Base-by-base conservation (phyloP, 805 yeast genomes). In the Candida rishiriensis region DNA sequence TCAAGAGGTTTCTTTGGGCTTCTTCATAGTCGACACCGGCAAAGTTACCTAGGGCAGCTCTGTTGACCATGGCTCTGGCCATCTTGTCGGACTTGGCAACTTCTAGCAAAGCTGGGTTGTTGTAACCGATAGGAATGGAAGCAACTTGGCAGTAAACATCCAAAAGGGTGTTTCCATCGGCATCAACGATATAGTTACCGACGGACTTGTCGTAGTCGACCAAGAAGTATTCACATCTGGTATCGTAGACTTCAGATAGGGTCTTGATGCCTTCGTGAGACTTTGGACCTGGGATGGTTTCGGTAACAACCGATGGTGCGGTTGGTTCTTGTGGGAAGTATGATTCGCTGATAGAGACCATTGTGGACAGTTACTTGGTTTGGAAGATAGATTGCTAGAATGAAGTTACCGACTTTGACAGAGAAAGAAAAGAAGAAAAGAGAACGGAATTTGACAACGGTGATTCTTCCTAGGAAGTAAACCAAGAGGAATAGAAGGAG, bases 141-240 rank as follows among this genome's bases (percentile, higher is more conserved):
- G 95, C 87, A 55, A 86, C 85, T 70, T 86, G 95, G 37, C 88
- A 85, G 60, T 86, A 87, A 34, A 81, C 79, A 62, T 87, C 95
- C 56, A 87, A 76, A 59, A 74, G 70, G 32, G 68, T 60, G 72
- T 88, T 87, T 38, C 95, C 95, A 58, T 87, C 95, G 29, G 74
- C 85, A 58, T 87, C 95, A 41, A 73, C 83, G 39, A 87, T 73
- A 69, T 85, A 87, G 76, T 87, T 87, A 62, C 95, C 95, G 31
- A 58, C 44, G 2, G 93, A 85, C 63, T 83, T 83, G 42, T 71
- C 72, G 66, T 86, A 87, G 66, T 87, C 95, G 43, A 82, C 86
- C 42, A 84, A 69, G 61, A 85, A 85, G 70, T 85, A 83, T 31
- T 80, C 82, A 38, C 90, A 80, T 63, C 88, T 73, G 46, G 83